Percentiles rank a stretch among this genome's conserved stretches.
Evolutionary conservation across 2,329 filamentous ascomycete genomes (phyloP).

Genomic region (Aspergillus tamarii): DNA sequence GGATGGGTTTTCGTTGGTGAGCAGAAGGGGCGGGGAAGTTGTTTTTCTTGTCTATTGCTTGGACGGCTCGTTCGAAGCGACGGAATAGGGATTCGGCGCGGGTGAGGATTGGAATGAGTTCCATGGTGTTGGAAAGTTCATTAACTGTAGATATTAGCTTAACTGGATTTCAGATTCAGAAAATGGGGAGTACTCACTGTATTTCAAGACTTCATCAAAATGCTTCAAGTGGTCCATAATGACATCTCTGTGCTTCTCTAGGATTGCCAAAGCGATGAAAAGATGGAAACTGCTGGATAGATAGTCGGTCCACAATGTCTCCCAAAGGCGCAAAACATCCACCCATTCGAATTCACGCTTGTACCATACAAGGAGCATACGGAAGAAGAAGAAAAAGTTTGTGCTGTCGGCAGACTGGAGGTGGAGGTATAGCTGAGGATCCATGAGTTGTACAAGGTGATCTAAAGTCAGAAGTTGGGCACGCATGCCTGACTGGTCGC

Average conservation of each 20-base stretch:
- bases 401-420: slow-evolving; percentile 89
- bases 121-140: slow-evolving; percentile 90
- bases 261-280: slow-evolving; percentile 88
- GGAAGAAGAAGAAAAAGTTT: slow-evolving; percentile 99
- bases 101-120: slow-evolving; percentile 82
- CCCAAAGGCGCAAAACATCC: slow-evolving; percentile 88
- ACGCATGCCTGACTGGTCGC: slow-evolving; percentile 95
- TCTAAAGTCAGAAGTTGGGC: slow-evolving; percentile 87
- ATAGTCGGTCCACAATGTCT: slow-evolving; percentile 91
- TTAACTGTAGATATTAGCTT: slow-evolving; percentile 65
- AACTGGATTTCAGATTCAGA: background rate
- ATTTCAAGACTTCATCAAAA: slow-evolving; percentile 97
- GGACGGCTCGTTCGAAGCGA: slow-evolving; percentile 83
- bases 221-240: slow-evolving; percentile 93
- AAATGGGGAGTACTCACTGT: slow-evolving; percentile 62
- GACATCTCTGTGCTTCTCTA: slow-evolving; percentile 94
- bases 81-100: slow-evolving; percentile 87
- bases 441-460: slow-evolving; percentile 94
- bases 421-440: slow-evolving; percentile 90
- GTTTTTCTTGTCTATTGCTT: slow-evolving; percentile 88
- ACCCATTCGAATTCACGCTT: slow-evolving; percentile 94
- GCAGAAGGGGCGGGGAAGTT: slow-evolving; percentile 68
- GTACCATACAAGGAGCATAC: slow-evolving; percentile 98
- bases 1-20: slow-evolving; percentile 51
- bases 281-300: slow-evolving; percentile 88